A percentile compares a stretch with the other conserved stretches of the same genome.
Conservation (phyloP, 352 stramenopile genomes). For the Thraustochytrium striatum region DNA sequence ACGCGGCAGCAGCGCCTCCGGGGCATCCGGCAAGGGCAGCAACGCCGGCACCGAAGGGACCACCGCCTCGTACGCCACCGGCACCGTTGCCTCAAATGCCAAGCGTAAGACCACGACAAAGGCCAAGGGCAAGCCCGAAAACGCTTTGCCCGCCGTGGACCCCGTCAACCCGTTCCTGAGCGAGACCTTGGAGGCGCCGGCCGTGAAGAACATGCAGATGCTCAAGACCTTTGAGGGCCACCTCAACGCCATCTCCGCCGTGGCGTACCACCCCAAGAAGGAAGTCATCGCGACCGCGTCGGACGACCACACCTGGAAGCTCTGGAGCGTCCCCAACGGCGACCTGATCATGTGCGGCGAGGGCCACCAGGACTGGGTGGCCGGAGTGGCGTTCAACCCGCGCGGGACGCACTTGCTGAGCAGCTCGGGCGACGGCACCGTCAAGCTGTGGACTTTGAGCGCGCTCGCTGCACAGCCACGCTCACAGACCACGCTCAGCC, state of each 20-base stretch:
- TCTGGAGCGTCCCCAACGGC: constrained; percentile 83
- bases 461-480: constrained; percentile 76
- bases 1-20: constrained; percentile 40
- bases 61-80: constrained; percentile 60
- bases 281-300: constrained; percentile 81
- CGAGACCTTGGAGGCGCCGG: constrained; percentile 55
- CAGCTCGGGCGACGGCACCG: constrained; percentile 80
- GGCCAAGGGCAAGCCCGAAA: constrained; percentile 49
- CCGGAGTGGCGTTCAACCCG: constrained; percentile 81
- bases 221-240: constrained; percentile 81
- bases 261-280: constrained; percentile 87
- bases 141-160: constrained; percentile 34
- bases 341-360: constrained; percentile 91
- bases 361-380: constrained; percentile 82
- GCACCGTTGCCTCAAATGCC: constrained; percentile 29
- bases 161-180: constrained; percentile 57
- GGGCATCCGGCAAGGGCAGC: background rate
- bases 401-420: constrained; percentile 82
- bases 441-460: constrained; percentile 91
- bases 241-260: constrained; percentile 75
- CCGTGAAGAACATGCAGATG: constrained; percentile 65
- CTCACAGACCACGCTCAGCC: constrained; percentile 84
- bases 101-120: constrained; percentile 43
- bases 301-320: constrained; percentile 89
- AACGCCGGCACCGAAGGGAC: background rate